A percentile compares a stretch with the other conserved stretches of the same genome.
These are phyloP conservation scores for Fistulina hepatica DNA, from an alignment of 1,284 basidiomycete species.

Conservation along the genomic window DNA sequence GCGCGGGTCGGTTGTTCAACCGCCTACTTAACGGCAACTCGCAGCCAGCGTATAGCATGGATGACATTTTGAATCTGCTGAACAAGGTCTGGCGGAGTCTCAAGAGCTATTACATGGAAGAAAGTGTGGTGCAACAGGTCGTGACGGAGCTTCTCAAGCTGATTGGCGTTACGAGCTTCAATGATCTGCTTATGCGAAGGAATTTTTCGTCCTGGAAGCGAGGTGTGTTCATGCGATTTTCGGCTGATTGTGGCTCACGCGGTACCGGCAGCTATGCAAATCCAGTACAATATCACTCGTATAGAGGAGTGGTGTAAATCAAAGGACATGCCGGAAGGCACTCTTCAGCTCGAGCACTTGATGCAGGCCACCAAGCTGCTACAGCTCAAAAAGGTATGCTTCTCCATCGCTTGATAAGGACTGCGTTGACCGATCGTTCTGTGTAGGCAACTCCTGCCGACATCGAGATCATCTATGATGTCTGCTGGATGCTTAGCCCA, in stretches of 20 bases:
- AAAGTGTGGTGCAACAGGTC: constrained; percentile 94
- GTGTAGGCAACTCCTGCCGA: constrained; percentile 77
- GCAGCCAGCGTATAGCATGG: constrained; percentile 94
- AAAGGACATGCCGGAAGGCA: constrained; percentile 98
- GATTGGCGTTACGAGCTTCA: constrained; percentile 96
- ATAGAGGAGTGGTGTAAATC: constrained; percentile 98
- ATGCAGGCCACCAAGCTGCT: constrained; percentile 99
- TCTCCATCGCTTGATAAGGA: not conserved
- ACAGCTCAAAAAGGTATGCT: constrained; percentile 88
- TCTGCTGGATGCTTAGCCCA: constrained; percentile 99
- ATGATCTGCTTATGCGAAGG: constrained; percentile 95
- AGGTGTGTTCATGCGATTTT: constrained; percentile 40
- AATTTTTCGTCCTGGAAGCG: constrained; percentile 99
- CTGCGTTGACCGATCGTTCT: not conserved
- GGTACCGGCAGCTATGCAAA: constrained; percentile 78
- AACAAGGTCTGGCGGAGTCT: constrained; percentile 99
- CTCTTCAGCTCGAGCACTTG: constrained; percentile 94
- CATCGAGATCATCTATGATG: constrained; percentile 98
- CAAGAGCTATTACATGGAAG: constrained; percentile 99
- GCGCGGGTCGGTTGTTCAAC: constrained; percentile 87
- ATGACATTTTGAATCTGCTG: constrained; percentile 92
- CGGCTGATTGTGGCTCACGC: not conserved
- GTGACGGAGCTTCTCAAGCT: constrained; percentile 94
- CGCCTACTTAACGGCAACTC: constrained; percentile 79
- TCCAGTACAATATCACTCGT: constrained; percentile 96